Evolutionary conservation across 2,329 filamentous ascomycete genomes (phyloP), one percentile per base, ranked within the genome.

Genomic region (Didymosphaeria variabile): DNA sequence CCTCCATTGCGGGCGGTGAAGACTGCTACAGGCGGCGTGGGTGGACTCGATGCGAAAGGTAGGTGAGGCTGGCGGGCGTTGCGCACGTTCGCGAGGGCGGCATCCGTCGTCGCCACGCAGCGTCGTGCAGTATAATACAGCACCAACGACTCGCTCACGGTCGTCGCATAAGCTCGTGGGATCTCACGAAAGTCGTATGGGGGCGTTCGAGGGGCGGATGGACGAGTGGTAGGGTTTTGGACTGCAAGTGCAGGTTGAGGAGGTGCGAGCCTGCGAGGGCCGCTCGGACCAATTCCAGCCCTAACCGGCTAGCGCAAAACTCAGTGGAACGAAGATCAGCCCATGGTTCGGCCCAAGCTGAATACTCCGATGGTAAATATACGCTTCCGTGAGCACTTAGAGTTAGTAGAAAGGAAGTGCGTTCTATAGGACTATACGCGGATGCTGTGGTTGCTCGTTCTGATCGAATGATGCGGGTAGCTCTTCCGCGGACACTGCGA

Each of bases 51-150:
- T 59, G 64, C 64, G 59, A n/a, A 40, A n/a, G 59, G 63, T 65
- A 66, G 67, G 64, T 63, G 66, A 62, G 67, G 67, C 66, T 68
- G 67, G 65, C 46, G 63, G 61, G 57, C 63, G 67, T 65, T 59
- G 68, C 61, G 70, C 60, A 70, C 61, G 61, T 63, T 61, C 63
- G 64, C 67, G 67, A 68, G 69, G 60, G 69, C 60, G 68, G 66
- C 68, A 69, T 68, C 62, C 62, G 68, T 67, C 62, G 62, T 69
- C 67, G 71, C 73, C 72, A 75, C 74, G 56, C 58, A 61, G 56
- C 62, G 58, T 62, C 61, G 60, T 44, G 60, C 59, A 56, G 58
- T 46, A 57, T 68, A 29, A 57, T 59, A 57, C 61, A 57, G 57
- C 61, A 67, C 69, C 57, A 64, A 65, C 55, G 53, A 54, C 68